These are phyloP conservation scores for Ehretia macrophylla DNA, from an alignment of 257 asterid species.

Conservation along the genomic window DNA sequence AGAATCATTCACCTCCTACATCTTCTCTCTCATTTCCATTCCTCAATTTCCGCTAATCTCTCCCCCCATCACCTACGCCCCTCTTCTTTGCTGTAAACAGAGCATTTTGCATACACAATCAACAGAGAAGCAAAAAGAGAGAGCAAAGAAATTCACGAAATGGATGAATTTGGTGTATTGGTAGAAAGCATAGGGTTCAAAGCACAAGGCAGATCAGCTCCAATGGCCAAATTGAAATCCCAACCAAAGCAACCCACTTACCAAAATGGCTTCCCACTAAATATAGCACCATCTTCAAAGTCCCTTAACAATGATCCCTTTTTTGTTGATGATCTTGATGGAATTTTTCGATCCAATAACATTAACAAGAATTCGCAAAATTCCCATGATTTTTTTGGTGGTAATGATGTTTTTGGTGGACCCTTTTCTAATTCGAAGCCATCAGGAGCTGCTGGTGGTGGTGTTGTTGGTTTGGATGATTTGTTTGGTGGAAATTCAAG, in stretches of 20 bases:
- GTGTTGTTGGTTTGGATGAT: constrained; percentile 47
- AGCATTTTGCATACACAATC: no score
- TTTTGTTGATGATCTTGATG: constrained; percentile 62
- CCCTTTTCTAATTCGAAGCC: constrained; percentile 28
- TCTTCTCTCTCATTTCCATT: background rate
- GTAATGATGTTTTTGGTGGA: constrained; percentile 56
- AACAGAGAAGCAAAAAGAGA: background rate
- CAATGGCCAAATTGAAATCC: constrained; percentile 65
- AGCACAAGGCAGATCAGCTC: constrained; percentile 63
- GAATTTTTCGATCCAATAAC: constrained; percentile 42
- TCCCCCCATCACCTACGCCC: no score
- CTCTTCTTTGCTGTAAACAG: no score
- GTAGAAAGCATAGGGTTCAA: constrained; percentile 81
- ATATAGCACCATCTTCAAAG: constrained; percentile 18
- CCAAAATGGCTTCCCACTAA: constrained; percentile 19
- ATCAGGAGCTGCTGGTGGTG: constrained; percentile 19
- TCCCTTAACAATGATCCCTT: constrained; percentile 24
- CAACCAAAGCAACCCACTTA: constrained; percentile 23
- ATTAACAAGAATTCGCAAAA: constrained; percentile 10
- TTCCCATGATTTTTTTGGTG: constrained; percentile 19
- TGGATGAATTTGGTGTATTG: constrained; percentile 87
- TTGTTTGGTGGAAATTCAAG: constrained; percentile 25
- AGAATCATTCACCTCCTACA: background rate
- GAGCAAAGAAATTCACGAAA: constrained; percentile 13
- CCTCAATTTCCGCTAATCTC: background rate